These are phyloP conservation scores for Fremontodendron californicum DNA, from an alignment of 345 rosid genomes.

Conservation along the genomic window DNA sequence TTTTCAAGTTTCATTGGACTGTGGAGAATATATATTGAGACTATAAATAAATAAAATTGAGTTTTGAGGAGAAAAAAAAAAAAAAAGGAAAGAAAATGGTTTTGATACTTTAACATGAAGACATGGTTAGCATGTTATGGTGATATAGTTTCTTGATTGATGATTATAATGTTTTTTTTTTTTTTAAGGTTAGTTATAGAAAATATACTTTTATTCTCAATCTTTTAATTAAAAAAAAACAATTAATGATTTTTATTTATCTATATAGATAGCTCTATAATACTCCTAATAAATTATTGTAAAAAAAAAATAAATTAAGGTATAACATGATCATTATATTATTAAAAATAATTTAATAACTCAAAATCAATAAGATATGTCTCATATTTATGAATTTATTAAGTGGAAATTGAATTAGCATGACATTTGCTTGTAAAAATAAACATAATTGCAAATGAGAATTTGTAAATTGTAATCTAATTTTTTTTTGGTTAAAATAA, in stretches of 20 bases:
- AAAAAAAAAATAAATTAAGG: too few relatives aligned
- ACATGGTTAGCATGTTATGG: not conserved
- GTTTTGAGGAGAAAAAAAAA: too few relatives aligned
- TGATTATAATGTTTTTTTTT: not conserved
- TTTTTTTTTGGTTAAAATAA: too few relatives aligned
- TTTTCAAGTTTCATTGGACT: not conserved
- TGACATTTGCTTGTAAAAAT: not conserved
- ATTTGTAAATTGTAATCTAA: not conserved
- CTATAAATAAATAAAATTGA: not conserved
- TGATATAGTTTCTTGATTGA: not conserved
- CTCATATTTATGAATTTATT: not conserved
- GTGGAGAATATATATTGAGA: not conserved
- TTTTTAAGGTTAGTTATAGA: too few relatives aligned
- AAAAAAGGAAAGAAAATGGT: not conserved
- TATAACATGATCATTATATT: too few relatives aligned
- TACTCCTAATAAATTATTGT: too few relatives aligned
- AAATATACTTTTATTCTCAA: not conserved
- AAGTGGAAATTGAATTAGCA: not conserved
- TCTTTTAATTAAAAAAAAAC: not conserved
- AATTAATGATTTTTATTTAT: not conserved
- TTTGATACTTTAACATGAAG: not conserved
- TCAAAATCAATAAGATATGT: not conserved
- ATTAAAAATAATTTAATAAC: too few relatives aligned
- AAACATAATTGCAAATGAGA: not conserved
- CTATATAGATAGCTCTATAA: too few relatives aligned